These are phyloP conservation scores for Exophiala viscosa DNA, from an alignment of 2,329 filamentous ascomycete species.

Conservation along the genomic window DNA sequence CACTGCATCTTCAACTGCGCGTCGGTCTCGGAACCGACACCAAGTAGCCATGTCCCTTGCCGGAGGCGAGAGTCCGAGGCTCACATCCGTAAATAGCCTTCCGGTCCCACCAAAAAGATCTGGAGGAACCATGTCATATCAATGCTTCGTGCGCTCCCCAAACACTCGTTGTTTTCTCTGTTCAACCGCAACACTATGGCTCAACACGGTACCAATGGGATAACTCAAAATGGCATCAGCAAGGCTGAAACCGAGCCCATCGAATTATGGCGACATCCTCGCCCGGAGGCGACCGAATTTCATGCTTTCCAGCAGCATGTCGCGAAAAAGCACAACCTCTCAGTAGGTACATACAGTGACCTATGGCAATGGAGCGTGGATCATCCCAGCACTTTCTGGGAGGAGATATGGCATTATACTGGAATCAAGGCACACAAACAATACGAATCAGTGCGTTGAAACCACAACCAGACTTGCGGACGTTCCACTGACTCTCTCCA, in stretches of 20 bases:
- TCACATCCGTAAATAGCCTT: not conserved
- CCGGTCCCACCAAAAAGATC: not conserved
- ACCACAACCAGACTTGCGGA: not conserved
- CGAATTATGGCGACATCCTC: slow-evolving; percentile 68
- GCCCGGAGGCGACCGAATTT: slow-evolving; percentile 66
- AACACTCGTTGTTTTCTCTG: not conserved
- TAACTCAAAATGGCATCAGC: not conserved
- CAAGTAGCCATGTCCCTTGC: not conserved
- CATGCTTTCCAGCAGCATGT: slow-evolving; percentile 67
- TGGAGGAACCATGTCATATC: not conserved
- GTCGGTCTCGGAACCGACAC: too few relatives aligned
- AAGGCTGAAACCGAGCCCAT: too few relatives aligned
- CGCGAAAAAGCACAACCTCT: slow-evolving; percentile 62
- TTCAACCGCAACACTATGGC: slow-evolving; percentile 9
- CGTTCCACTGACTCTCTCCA: not conserved
- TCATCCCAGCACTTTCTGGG: slow-evolving; percentile 75
- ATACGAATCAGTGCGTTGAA: slow-evolving; percentile 42
- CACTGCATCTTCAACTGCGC: too few relatives aligned
- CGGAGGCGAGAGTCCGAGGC: not conserved
- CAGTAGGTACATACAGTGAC: slow-evolving; percentile 64
- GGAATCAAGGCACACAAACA: slow-evolving; percentile 66
- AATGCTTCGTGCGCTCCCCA: not conserved
- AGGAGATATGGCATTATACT: slow-evolving; percentile 77
- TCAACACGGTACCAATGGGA: slow-evolving; percentile 12
- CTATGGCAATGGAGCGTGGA: slow-evolving; percentile 83